Evolutionary conservation across 2,329 filamentous ascomycete genomes (phyloP), one percentile per base, ranked within the genome.

Genomic region (Fusarium camptoceras): DNA sequence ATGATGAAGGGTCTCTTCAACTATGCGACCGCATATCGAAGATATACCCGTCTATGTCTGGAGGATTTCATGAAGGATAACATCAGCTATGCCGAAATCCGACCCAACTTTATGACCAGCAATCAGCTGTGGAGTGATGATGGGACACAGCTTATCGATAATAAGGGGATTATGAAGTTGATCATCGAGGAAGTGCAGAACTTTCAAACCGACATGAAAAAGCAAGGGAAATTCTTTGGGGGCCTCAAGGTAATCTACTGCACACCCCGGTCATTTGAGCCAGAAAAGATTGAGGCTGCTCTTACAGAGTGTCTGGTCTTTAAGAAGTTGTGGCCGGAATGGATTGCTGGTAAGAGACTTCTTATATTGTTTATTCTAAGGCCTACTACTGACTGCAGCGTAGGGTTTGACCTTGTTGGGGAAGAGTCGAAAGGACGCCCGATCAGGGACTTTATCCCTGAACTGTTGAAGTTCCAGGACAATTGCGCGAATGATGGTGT

Each of bases 1-100:
- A 90, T 91, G 81, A 92, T 92, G 85, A 92, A 93, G 75, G 91
- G 91, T 0, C 81, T 93, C 1, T 86, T 92, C 73, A 91, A 90
- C 75, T 92, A 92, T 71, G 85, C 88, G 74, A 83, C 81, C 6
- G 88, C 89, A 6, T 92, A 89, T 74, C 81, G 82, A 48, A 81
- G 79, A 76, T 93, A 93, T 71, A 91, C 89, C 4, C 80, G 82
- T 12, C 76, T 81, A 5, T 88, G 87, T 22, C 86, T 92, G 14
- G 81, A 89, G 60, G 86, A 88, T 64, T 89, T 92, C 76, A 85
- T 88, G 24, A 74, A 81, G 8, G 89, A 92, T 74, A 87, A 87
- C 44, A 89, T 93, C 68, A 90, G 91, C 78, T 92, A 92, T 72
- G 90, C 89, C 28, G 91, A 93, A 78, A 87, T 92, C 42, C 85